Evolutionary conservation across 1,139 yeast genomes (phyloP).

Genomic region (Suhomyces taliae): DNA sequence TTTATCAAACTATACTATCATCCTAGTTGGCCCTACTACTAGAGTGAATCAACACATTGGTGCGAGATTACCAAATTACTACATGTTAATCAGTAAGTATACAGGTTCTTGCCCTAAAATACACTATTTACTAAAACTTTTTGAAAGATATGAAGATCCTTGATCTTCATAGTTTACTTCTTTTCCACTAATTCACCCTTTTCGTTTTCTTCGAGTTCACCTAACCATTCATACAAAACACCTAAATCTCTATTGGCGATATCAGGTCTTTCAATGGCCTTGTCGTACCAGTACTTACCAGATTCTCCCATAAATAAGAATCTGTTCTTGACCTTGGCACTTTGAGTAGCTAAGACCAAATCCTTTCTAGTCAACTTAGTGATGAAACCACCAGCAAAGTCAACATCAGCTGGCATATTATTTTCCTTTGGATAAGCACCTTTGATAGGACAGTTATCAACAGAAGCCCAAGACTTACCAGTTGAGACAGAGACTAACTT

Average conservation of each 20-base stretch:
- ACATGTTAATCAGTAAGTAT: too few relatives aligned
- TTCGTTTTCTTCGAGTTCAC: slow-evolving; percentile 21
- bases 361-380: slow-evolving; percentile 58
- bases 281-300: slow-evolving; percentile 45
- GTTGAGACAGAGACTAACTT: slow-evolving; percentile 58
- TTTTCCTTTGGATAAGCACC: slow-evolving; percentile 47
- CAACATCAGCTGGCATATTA: slow-evolving; percentile 48
- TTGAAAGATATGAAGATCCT: too few relatives aligned
- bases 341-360: slow-evolving; percentile 53
- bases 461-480: slow-evolving; percentile 62
- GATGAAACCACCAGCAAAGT: slow-evolving; percentile 55
- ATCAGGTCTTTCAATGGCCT: slow-evolving; percentile 46
- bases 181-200: slow-evolving; percentile 17
- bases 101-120: too few relatives aligned
- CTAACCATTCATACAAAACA: slow-evolving; percentile 49
- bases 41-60: too few relatives aligned
- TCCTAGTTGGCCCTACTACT: too few relatives aligned
- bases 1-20: too few relatives aligned
- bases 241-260: slow-evolving; percentile 46
- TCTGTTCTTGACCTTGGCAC: slow-evolving; percentile 39
- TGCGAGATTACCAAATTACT: too few relatives aligned
- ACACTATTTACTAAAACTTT: too few relatives aligned
- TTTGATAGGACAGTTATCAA: slow-evolving; percentile 59
- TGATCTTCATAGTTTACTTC: background rate
- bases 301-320: slow-evolving; percentile 45